Evolutionary conservation across 495 filamentous ascomycete species (phyloP).

Genomic region (Aspergillus conjunctus): DNA sequence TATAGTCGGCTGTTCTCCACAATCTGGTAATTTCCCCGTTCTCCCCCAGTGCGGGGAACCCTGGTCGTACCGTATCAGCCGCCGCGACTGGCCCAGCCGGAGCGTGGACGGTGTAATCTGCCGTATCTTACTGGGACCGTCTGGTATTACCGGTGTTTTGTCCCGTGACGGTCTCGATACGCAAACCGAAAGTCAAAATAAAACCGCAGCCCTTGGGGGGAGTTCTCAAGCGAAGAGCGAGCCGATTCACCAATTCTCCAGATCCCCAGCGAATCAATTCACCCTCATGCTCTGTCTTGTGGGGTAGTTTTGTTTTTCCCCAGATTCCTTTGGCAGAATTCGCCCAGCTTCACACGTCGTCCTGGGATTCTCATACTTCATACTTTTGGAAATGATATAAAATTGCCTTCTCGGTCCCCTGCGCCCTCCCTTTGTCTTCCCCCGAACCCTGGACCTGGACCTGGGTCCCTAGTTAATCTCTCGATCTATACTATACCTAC

Average conservation of each 20-base stretch:
- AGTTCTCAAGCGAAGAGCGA: background rate
- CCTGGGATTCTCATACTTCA: background rate
- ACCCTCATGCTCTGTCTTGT: background rate
- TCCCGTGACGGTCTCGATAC: background rate
- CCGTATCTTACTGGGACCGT: background rate
- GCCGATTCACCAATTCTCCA: background rate
- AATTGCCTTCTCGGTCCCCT: background rate
- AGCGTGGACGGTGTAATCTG: no score
- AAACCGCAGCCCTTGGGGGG: constrained; percentile 1
- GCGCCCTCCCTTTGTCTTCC: no score
- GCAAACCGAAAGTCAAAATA: constrained; percentile 7
- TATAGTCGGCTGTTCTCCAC: background rate
- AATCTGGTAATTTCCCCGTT: background rate
- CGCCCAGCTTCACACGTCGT: background rate
- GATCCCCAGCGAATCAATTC: constrained; percentile 6
- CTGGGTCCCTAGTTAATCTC: no score
- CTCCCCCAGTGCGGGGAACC: background rate
- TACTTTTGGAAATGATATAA: constrained; percentile 1
- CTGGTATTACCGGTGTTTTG: background rate
- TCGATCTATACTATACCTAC: no score
- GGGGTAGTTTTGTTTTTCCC: constrained; percentile 8
- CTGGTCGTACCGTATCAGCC: background rate
- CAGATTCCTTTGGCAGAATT: constrained; percentile 1
- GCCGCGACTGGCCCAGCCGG: background rate
- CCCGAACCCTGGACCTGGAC: no score